phyloP scores from a whole-genome alignment of 768 basidiomycete species.

The Wakefieldia striispora region DNA sequence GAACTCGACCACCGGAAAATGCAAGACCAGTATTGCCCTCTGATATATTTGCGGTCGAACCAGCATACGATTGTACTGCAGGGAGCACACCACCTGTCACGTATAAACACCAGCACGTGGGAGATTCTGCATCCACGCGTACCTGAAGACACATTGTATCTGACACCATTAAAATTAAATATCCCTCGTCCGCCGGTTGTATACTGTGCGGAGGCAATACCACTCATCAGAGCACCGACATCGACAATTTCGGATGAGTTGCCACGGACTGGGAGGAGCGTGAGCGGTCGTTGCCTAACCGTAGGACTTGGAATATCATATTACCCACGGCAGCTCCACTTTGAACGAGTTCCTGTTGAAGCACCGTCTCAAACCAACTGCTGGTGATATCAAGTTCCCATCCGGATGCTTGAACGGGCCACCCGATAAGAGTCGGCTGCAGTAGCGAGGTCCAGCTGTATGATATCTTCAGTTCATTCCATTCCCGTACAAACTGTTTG shows the following conservation, averaged over 20 bases:
- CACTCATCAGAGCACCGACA: conserved; percentile 11
- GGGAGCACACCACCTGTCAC: conserved; percentile 11
- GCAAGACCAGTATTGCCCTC: too few species aligned
- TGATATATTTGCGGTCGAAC: not conserved
- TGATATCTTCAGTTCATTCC: not conserved
- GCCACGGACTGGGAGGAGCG: conserved; percentile 4
- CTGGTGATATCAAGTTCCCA: conserved; percentile 10
- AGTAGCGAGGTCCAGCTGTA: conserved; percentile 16
- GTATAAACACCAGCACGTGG: not conserved
- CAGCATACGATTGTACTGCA: not conserved
- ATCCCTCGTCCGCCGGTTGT: conserved; percentile 7
- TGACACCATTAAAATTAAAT: conserved; percentile 16
- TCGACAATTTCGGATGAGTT: conserved; percentile 16
- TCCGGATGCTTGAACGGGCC: not conserved
- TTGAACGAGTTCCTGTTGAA: not conserved
- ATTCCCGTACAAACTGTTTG: too few species aligned
- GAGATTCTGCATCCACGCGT: not conserved
- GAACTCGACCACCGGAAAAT: not conserved
- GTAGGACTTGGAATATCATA: not conserved
- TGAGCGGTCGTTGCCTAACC: not conserved
- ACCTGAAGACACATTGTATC: conserved; percentile 18
- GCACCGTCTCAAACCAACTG: not conserved
- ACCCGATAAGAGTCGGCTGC: conserved; percentile 2
- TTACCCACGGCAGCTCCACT: conserved; percentile 3
- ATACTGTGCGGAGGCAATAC: conserved; percentile 11